Base-by-base conservation (phyloP, 345 rosid genomes). In the Xanthoceras sorbifolium region DNA sequence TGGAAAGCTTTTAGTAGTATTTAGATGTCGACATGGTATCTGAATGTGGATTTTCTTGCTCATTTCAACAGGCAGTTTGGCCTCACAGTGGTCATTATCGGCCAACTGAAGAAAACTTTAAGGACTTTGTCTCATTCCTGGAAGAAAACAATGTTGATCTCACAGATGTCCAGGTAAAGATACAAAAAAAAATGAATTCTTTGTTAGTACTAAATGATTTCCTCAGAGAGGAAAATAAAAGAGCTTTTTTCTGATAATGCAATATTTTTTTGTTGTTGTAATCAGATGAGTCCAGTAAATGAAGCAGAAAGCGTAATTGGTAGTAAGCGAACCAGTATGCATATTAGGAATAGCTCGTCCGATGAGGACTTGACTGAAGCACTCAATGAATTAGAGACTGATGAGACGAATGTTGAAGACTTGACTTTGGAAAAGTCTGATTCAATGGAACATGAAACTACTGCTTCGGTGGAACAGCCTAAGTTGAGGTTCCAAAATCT, bases 31-130 rank as follows among this genome's bases (percentile, higher is more conserved):
- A 40, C 2, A 48, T 22, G 31, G 73, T 77, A 20, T 32, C 59
- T 74, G 71, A 80, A 77, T 63, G 12, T 52, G 81, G 57, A 11
- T 63, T 73, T 73, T 7, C 52, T 69, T 26, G n/a, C 40, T 1
- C 20, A 46, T 77, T 55, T 71, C 11, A 57, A 73, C 88, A 91
- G 92, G 97, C 97, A 61, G 97, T 96, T 78, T 96, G 99, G 99
- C 95, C 92, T 75, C 98, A 96, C 77, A 96, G 99, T 69, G 99
- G 99, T 48, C 99, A 96, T 79, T 96, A 96, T 90, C 88, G 85
- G 71, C 99, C 99, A 17, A 92, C 98, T 0, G 85, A 91, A 80
- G 92, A 92, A 74, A 95, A 92, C 73, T 92, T 95, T 78, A 69
- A 83, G 82, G 97, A 96, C 55, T 90, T 96, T 61, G 66, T 90